Evolutionary conservation across 2,329 filamentous ascomycete species (phyloP).

Genomic region (Colletotrichum lini): DNA sequence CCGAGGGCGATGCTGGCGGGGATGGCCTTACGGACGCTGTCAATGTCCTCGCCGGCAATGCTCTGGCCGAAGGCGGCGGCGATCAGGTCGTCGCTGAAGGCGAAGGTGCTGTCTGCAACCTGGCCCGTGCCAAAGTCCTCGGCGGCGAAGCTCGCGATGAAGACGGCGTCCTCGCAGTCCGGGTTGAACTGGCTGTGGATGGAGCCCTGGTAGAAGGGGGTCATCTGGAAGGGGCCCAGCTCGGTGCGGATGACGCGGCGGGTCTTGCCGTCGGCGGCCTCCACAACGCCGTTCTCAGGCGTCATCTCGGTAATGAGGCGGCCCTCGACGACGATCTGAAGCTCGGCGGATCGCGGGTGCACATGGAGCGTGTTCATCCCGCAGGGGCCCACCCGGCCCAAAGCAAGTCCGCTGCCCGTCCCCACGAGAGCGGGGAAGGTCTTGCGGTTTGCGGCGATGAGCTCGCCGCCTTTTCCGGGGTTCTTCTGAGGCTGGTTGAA

Average conservation of each 20-base stretch:
- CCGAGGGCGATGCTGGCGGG: slow-evolving; percentile 66
- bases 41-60: slow-evolving; percentile 62
- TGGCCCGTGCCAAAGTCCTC: slow-evolving; percentile 69
- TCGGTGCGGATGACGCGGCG: slow-evolving; percentile 52
- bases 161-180: slow-evolving; percentile 64
- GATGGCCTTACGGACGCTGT: slow-evolving; percentile 58
- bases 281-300: slow-evolving; percentile 64
- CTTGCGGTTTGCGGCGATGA: slow-evolving; percentile 68
- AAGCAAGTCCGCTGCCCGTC: slow-evolving; percentile 64
- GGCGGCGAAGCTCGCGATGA: slow-evolving; percentile 63
- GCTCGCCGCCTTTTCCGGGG: slow-evolving; percentile 60
- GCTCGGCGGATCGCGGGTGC: slow-evolving; percentile 67
- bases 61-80: slow-evolving; percentile 62
- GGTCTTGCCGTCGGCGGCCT: slow-evolving; percentile 51
- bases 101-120: slow-evolving; percentile 65
- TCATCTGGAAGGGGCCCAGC: slow-evolving; percentile 62
- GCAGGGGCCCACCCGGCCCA: slow-evolving; percentile 66
- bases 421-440: slow-evolving; percentile 70
- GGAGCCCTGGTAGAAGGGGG: slow-evolving; percentile 68
- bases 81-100: slow-evolving; percentile 61
- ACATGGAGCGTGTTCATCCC: slow-evolving; percentile 72
- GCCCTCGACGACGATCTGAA: slow-evolving; percentile 66
- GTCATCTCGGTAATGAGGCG: slow-evolving; percentile 66
- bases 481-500: slow-evolving; percentile 55
- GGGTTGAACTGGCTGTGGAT: slow-evolving; percentile 72